Evolutionary conservation across 2,329 filamentous ascomycete genomes (phyloP), one percentile per base, ranked within the genome.

Genomic region (Metarhizium guizhouense): DNA sequence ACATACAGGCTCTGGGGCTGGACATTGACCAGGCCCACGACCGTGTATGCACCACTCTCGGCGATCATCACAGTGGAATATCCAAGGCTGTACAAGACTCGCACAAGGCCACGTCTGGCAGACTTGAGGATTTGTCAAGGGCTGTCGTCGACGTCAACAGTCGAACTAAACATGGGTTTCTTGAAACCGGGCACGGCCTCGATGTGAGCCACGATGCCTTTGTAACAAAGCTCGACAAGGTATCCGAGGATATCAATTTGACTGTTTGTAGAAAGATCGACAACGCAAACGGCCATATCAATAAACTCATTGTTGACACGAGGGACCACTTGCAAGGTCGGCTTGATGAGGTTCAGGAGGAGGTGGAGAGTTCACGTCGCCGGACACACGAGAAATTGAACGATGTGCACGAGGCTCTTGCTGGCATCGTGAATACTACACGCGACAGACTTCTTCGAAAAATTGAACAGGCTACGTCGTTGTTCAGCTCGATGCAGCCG

Each of bases 381-480:
- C 53, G 53, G 16, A 51, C 29, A 49, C 47, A 34, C 49, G 54
- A 55, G 25, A 55, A 48, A 32, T 47, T 55, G 20, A 55, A 48
- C 43, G 30, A 34, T 16, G 47, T 55, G 47, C 48, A 55, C 20
- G 48, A 55, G 45, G 54, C 48, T n/a, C 43, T 52, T 4, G 54
- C 48, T 29, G 40, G 48, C n/a, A 42, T 55, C 25, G 8, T 52
- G 48, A 38, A 52, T 34, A 40, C 40, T 25, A 47, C 30, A 38
- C 54, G 32, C 29, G 42, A 55, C 8, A 25, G 20, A 4, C 18
- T 52, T 14, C 45, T 34, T 6, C 49, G 47, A 6, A 52, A 51
- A 32, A 18, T 55, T 3, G 49, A 42, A n/a, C 42, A 18, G 7
- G 6, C 47, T 16, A 6, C 50, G 10, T 47, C 38, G 20, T 47